Evolutionary conservation across 768 basidiomycete genomes (phyloP), one percentile per base, ranked within the genome.

Genomic region (Amanita fuliginea): DNA sequence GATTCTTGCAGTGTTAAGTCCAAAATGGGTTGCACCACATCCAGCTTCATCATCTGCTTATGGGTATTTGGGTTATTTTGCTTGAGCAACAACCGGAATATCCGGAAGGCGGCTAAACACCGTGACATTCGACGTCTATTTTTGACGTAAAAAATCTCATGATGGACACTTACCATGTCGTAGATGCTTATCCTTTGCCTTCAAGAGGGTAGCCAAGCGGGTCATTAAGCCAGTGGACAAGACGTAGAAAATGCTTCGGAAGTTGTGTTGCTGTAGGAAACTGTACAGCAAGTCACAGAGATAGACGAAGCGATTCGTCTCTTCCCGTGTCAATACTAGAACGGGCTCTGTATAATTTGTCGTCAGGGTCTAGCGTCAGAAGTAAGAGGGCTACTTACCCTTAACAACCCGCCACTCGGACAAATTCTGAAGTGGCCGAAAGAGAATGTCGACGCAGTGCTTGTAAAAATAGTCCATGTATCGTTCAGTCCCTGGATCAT

Each of bases 381-480:
- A 13, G 11, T 19, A 43, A 58, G 21, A 50, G 9, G 46, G 19
- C 30, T 19, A 53, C 58, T 46, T 46, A 67, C 67, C 67, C 51
- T 61, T 64, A 49, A 65, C 61, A 49, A 67, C 64, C 51, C 60
- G 64, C 68, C 68, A 83, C 56, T 89, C 86, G 3, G 86, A 78
- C 21, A 96, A 68, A 49, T 89, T 70, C 57, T 68, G 62, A 37
- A 96, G 67, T 4, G 96, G 94, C 60, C 78, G 80, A 68, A 91
- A 84, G 45, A 99, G 68, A n/a, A 74, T 73, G n/a, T 75, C 67
- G 52, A 84, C 70, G 60, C 85, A 89, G 40, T 78, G 72, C 64
- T 91, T 90, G 69, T 97, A 97, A 65, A 97, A 95, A 62, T 91
- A 90, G 34, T 93, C 86, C 60, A 94, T 71, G 71, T 93, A 99